Evolutionary conservation across 2,329 filamentous ascomycete genomes (phyloP).

Genomic region (Cladosporium sp.): DNA sequence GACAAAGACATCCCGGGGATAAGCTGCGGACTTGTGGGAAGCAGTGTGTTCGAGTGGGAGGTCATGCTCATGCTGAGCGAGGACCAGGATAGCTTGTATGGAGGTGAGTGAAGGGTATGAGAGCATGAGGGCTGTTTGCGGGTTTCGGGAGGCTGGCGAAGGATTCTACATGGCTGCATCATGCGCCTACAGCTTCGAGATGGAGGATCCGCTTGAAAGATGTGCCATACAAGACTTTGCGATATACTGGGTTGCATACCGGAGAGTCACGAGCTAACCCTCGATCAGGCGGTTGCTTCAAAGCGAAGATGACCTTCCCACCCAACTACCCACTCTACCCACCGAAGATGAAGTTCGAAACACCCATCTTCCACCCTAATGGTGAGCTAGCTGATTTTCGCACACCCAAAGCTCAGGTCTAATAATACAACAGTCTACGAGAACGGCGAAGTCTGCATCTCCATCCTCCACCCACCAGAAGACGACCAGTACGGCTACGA

Average conservation of each 20-base stretch:
- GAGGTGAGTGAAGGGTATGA: conserved; percentile 62
- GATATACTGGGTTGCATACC: not conserved
- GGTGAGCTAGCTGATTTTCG: conserved; percentile 49
- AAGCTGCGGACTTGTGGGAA: conserved; percentile 83
- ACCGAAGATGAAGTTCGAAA: conserved; percentile 83
- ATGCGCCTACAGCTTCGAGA: not conserved
- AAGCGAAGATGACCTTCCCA: conserved; percentile 81
- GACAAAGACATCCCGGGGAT: conserved; percentile 92
- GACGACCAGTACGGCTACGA: conserved; percentile 96
- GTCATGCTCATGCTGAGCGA: conserved; percentile 98
- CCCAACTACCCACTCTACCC: conserved; percentile 82
- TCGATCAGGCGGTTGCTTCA: conserved; percentile 83
- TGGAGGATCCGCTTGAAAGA: not conserved
- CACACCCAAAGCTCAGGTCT: not conserved
- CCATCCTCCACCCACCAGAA: conserved; percentile 91
- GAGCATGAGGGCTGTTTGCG: not conserved
- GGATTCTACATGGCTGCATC: not conserved
- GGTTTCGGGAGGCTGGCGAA: not conserved
- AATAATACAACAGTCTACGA: conserved; percentile 64
- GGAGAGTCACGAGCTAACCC: not conserved
- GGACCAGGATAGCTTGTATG: conserved; percentile 76
- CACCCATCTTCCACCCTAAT: conserved; percentile 91
- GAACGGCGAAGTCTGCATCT: conserved; percentile 89
- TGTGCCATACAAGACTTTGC: not conserved
- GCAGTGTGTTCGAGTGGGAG: conserved; percentile 95